Evolutionary conservation across 371 early-diverging fungal genomes (phyloP), one percentile per base, ranked within the genome.

Genomic region (Mucor velutinosus): DNA sequence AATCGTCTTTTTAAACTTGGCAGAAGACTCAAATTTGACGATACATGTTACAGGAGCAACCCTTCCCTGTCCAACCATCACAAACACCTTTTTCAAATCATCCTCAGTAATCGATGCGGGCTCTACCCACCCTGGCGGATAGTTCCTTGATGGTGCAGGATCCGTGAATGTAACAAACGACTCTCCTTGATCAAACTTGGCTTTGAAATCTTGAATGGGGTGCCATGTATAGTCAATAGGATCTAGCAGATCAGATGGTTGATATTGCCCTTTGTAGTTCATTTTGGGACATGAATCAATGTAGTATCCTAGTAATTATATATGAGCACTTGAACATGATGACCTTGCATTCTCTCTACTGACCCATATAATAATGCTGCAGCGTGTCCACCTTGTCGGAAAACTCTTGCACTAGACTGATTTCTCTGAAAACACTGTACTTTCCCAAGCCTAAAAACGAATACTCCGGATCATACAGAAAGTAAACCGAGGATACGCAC

Each of bases 401-500:
- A 23, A 87, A 64, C 17, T 81, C 74, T 62, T 81, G 76, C 0
- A 84, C 75, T 4, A 91, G 69, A 30, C 79, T 75, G 25, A 95
- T 92, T 72, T 97, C 97, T 35, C 90, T 75, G 62, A 97, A 74
- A 0, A 94, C 95, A 68, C 90, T 87, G 77, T 92, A 94, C 41
- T 91, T 92, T 15, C 98, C 98, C 30, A 94, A 75, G 4, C 90
- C 87, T 7, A 97, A 79, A 45, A 75, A 84, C 1, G 80, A 66
- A 62, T 88, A 93, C 8, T 88, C 91, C 4, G 95, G 93, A 73
- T 97, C 96, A 78, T 98, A 98, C 69, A 95, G 84, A 64, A 96
- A 92, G 72, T 98, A 98, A 19, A 98, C 97, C 0, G 95, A 91
- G 0, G 97, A 96, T 1, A 97, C 86, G 69, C 95, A 96, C 12